Percentiles rank a stretch among this genome's conserved stretches.
Conservation (phyloP, 208 protist species). For the Trypanosoma lewisi region DNA sequence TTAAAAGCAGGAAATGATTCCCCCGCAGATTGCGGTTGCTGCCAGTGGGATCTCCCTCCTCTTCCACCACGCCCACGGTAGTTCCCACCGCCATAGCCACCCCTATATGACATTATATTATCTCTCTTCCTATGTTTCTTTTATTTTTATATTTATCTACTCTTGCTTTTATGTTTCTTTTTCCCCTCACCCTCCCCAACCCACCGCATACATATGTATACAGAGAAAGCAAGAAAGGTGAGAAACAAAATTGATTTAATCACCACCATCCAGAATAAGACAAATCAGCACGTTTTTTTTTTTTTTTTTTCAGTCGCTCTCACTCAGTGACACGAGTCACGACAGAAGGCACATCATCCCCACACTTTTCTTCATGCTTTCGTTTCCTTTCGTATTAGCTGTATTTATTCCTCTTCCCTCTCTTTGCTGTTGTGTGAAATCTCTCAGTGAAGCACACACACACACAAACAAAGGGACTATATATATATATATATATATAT, state of each 20-base stretch:
- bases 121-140: background rate
- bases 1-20: background rate
- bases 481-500: too few relatives aligned
- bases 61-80: constrained; percentile 27
- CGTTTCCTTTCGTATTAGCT: background rate
- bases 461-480: too few relatives aligned
- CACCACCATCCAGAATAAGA: background rate
- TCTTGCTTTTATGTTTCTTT: background rate
- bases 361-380: background rate
- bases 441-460: too few relatives aligned
- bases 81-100: constrained; percentile 22
- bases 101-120: constrained; percentile 18
- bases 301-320: background rate
- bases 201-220: background rate
- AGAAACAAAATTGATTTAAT: background rate
- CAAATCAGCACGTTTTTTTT: background rate
- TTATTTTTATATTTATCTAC: background rate
- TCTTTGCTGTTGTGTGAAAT: too few relatives aligned
- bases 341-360: background rate
- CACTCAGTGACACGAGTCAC: background rate
- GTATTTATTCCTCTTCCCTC: background rate
- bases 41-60: constrained; percentile 20
- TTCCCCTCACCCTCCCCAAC: background rate
- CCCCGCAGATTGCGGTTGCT: background rate
- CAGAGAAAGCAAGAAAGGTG: background rate